phyloP scores from a whole-genome alignment of 2,329 filamentous ascomycete species.

The Domatiomyces catenatus region DNA sequence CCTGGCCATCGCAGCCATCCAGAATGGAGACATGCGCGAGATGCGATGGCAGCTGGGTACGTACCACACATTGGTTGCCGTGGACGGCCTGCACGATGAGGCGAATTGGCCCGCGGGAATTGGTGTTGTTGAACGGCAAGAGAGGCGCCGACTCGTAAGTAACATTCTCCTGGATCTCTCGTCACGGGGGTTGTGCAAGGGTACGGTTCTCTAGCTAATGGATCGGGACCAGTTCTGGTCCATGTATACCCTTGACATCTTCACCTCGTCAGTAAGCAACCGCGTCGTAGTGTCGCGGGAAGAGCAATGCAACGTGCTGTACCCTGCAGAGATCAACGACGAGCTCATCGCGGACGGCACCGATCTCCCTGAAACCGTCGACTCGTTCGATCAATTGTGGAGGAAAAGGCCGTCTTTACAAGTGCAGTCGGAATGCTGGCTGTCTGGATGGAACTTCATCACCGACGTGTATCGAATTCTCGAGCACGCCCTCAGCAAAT shows the following conservation, averaged over 20 bases:
- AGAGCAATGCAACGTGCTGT: conserved; percentile 32
- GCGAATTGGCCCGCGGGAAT: conserved; percentile 35
- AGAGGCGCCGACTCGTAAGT: conserved; percentile 33
- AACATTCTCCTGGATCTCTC: background rate
- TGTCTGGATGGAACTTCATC: conserved; percentile 43
- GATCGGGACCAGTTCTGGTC: conserved; percentile 34
- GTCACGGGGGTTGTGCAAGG: background rate
- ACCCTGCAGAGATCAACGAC: conserved; percentile 35
- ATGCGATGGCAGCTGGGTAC: conserved; percentile 38
- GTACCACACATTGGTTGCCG: conserved; percentile 35
- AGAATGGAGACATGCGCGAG: conserved; percentile 34
- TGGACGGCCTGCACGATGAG: conserved; percentile 40
- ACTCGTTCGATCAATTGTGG: too few species aligned
- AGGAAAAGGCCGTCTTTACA: background rate
- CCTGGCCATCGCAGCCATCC: conserved; percentile 36
- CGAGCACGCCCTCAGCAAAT: conserved; percentile 31
- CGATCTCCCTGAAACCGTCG: too few species aligned
- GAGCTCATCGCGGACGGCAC: conserved; percentile 25
- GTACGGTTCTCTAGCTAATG: background rate
- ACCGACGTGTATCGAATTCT: conserved; percentile 42
- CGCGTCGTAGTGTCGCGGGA: conserved; percentile 33
- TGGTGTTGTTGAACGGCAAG: conserved; percentile 32
- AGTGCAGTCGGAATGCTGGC: conserved; percentile 26
- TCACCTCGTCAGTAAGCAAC: conserved; percentile 38
- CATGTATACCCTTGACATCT: conserved; percentile 43